Percentiles rank a stretch among this genome's conserved stretches.
Conservation (phyloP, 164 flowering plant genomes). For the Piper longum region DNA sequence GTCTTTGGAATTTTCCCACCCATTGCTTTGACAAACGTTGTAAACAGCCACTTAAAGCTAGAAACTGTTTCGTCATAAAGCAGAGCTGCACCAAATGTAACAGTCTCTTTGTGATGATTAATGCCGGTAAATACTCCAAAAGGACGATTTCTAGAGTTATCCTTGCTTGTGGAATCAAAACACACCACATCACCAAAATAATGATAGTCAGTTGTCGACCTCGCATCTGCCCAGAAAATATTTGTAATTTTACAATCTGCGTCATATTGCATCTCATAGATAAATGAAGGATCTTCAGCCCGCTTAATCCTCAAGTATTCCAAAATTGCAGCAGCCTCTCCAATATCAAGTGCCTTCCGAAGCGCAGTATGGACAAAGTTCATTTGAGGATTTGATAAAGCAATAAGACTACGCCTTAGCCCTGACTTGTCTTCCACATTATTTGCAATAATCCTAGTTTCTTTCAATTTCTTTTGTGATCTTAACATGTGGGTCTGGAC, state of each 20-base stretch:
- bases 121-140: constrained; percentile 1
- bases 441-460: too few species aligned
- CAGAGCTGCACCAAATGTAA: constrained; percentile 3
- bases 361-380: background rate
- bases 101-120: constrained; percentile 2
- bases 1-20: constrained; percentile 3
- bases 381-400: background rate
- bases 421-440: too few species aligned
- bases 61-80: constrained; percentile 1
- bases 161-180: background rate
- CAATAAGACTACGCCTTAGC: too few species aligned
- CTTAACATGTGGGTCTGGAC: background rate
- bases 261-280: too few species aligned
- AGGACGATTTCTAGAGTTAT: background rate
- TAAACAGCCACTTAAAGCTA: constrained; percentile 3
- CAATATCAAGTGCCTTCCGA: background rate
- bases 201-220: constrained; percentile 1
- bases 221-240: background rate
- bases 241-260: background rate
- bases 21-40: constrained; percentile 2
- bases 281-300: constrained; percentile 3
- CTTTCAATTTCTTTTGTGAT: background rate
- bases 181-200: constrained; percentile 5
- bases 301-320: background rate
- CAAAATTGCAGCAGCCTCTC: constrained; percentile 2